Conservation (phyloP, 1,284 basidiomycete species). For the Pulveroboletus sp. region DNA sequence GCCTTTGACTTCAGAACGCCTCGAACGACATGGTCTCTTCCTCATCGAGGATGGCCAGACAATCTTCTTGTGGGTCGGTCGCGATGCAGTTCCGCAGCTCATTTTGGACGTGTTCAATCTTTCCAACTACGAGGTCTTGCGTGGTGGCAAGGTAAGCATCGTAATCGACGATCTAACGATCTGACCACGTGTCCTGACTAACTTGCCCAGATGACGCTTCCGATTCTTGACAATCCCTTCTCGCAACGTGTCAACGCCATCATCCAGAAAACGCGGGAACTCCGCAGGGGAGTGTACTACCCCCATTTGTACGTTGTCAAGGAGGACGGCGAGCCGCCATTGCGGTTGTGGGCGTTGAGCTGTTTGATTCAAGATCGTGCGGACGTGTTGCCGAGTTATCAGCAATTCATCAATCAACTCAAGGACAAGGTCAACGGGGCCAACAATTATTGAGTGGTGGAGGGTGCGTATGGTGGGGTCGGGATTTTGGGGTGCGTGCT, state of each 20-base stretch:
- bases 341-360: constrained; percentile 94
- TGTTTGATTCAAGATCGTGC: constrained; percentile 94
- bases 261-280: constrained; percentile 89
- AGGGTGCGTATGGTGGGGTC: background rate
- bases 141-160: constrained; percentile 82
- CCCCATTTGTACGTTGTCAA: constrained; percentile 98
- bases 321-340: constrained; percentile 94
- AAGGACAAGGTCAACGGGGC: constrained; percentile 66
- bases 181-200: constrained; percentile 2
- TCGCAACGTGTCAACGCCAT: constrained; percentile 92
- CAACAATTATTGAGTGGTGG: constrained; percentile 32
- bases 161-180: background rate
- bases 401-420: constrained; percentile 83
- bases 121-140: constrained; percentile 83
- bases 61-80: constrained; percentile 96
- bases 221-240: constrained; percentile 89
- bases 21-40: constrained; percentile 95
- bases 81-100: constrained; percentile 94
- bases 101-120: constrained; percentile 94
- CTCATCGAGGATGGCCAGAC: constrained; percentile 98
- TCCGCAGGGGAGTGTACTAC: constrained; percentile 87
- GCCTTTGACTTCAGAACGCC: constrained; percentile 88
- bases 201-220: constrained; percentile 71
- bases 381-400: constrained; percentile 93
- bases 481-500: background rate